Evolutionary conservation across 495 filamentous ascomycete genomes (phyloP), one percentile per base, ranked within the genome.

Genomic region (Pseudomonodictys pantanalensis): DNA sequence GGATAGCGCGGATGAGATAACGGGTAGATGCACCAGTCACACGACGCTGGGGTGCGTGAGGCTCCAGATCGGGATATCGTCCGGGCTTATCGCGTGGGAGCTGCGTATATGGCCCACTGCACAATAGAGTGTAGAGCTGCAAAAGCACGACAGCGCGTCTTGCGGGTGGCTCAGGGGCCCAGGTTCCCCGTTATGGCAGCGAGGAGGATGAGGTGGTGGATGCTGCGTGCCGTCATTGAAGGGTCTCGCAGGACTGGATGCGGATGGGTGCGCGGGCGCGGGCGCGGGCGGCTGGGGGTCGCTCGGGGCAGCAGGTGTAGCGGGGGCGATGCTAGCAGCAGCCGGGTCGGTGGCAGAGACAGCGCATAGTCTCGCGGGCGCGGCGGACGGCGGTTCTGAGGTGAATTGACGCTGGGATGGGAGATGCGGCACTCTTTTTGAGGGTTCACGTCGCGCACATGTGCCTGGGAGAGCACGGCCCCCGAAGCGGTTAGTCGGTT

Each of bases 21-120:
- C 56, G 52, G n/a, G 17, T 5, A 45, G 46, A 50, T 18, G 43
- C 54, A 64, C 65, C 65, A 68, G 65, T 68, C 65, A 68, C 65
- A 68, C 65, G 65, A 62, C 46, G 12, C 43, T 47, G 41, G 45
- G 18, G 56, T 23, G 24, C 6, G 59, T 47, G 17, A 38, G 41
- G 56, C 18, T 17, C 64, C 64, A 56, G 55, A 64, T 64, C 60
- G 59, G 64, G 64, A 60, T 45, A 41, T 23, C 39, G 52, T 52
- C 30, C 42, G 28, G 51, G 65, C 65, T 68, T 68, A 68, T 68
- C 65, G 65, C 65, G 65, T 64, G 65, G 65, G 65, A 60, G 60
- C 2, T 62, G 59, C 33, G 50, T 43, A 42, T 56, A 42, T 53
- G 29, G 46, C 45, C 45, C 52, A 29, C 33, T 39, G 56, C 23